Evolutionary conservation across 2,329 filamentous ascomycete genomes (phyloP).

Genomic region (Epichloe sylvatica): DNA sequence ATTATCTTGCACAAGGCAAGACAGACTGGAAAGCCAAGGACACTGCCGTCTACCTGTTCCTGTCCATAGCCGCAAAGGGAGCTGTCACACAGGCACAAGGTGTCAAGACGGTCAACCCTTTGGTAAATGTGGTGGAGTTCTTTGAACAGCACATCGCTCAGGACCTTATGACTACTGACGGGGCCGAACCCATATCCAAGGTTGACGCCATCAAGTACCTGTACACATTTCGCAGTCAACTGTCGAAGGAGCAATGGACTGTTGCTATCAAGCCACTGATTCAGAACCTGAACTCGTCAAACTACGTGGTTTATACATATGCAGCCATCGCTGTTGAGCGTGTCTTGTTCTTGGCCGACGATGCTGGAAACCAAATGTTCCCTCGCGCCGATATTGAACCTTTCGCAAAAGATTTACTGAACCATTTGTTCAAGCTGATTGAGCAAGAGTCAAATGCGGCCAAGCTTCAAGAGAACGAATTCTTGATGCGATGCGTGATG

Average conservation of each 20-base stretch:
- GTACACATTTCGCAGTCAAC: slow-evolving; percentile 89
- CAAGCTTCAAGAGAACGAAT: slow-evolving; percentile 97
- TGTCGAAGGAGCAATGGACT: slow-evolving; percentile 85
- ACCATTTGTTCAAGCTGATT: slow-evolving; percentile 83
- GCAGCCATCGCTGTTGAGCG: slow-evolving; percentile 94
- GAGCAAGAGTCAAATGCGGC: slow-evolving; percentile 71
- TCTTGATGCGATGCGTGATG: slow-evolving; percentile 98
- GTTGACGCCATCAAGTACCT: slow-evolving; percentile 98
- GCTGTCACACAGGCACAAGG: slow-evolving; percentile 75
- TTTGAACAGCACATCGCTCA: slow-evolving; percentile 84
- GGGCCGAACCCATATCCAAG: slow-evolving; percentile 72
- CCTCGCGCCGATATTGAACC: slow-evolving; percentile 63
- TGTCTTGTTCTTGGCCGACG: slow-evolving; percentile 70
- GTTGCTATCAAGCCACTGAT: slow-evolving; percentile 80
- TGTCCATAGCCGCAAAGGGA: slow-evolving; percentile 86
- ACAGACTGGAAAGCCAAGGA: slow-evolving; percentile 95
- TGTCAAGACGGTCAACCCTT: slow-evolving; percentile 77
- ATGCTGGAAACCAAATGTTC: slow-evolving; percentile 64
- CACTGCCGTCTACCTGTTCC: slow-evolving; percentile 92
- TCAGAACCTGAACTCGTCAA: slow-evolving; percentile 74
- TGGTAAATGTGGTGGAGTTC: slow-evolving; percentile 83
- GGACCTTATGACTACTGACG: slow-evolving; percentile 62
- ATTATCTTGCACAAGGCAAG: slow-evolving; percentile 70
- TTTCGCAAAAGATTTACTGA: slow-evolving; percentile 70
- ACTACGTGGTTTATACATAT: slow-evolving; percentile 97